Percentiles rank a stretch among this genome's conserved stretches.
phyloP scores from a whole-genome alignment of 345 rosid species.

The Odontarrhena argentea region DNA sequence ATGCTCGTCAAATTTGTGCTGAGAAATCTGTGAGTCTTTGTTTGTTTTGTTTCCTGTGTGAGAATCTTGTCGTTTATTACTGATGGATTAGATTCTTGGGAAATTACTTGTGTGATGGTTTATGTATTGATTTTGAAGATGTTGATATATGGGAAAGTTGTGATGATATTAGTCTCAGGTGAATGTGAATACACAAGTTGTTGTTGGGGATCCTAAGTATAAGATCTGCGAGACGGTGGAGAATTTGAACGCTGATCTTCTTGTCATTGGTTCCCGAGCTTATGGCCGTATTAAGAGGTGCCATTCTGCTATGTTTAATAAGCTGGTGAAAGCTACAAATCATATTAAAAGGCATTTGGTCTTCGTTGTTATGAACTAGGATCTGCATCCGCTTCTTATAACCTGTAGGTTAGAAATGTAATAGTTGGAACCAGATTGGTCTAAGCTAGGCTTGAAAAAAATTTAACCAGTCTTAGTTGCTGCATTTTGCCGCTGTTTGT shows the following conservation, averaged over 20 bases:
- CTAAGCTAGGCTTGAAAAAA: conserved; percentile 13
- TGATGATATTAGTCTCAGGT: conserved; percentile 44
- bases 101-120: not conserved
- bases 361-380: conserved; percentile 17
- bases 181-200: conserved; percentile 68
- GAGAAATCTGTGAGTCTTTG: conserved; percentile 47
- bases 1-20: conserved; percentile 64
- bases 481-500: not conserved
- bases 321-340: conserved; percentile 7
- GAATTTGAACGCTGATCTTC: conserved; percentile 65
- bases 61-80: not conserved
- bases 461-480: not conserved
- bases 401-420: not conserved
- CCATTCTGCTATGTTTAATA: conserved; percentile 13
- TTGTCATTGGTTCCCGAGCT: conserved; percentile 81
- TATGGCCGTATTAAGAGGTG: conserved; percentile 89
- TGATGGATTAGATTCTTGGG: not conserved
- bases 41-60: not conserved
- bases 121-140: conserved; percentile 11
- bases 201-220: conserved; percentile 81
- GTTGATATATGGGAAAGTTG: conserved; percentile 7
- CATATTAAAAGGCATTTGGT: not conserved
- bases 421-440: conserved; percentile 13
- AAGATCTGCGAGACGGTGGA: conserved; percentile 75
- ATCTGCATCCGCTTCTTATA: not conserved